Evolutionary conservation across 2,329 filamentous ascomycete genomes (phyloP).

Genomic region (Ophiocordyceps sinensis): DNA sequence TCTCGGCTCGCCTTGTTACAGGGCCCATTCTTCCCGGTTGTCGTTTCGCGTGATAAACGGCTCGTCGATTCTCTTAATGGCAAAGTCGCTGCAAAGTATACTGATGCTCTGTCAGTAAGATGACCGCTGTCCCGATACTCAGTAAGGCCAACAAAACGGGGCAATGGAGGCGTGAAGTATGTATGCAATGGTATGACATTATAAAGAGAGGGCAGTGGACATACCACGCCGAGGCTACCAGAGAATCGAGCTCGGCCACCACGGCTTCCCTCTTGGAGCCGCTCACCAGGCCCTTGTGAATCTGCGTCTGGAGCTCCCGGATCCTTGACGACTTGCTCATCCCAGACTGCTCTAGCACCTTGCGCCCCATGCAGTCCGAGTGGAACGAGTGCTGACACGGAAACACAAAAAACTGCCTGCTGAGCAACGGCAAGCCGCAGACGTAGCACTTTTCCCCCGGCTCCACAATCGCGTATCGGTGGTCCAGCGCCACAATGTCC

Average conservation of each 20-base stretch:
- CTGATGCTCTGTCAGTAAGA: constrained; percentile 27
- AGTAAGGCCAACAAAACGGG: too few species aligned
- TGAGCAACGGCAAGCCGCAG: constrained; percentile 73
- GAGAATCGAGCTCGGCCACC: constrained; percentile 76
- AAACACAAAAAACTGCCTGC: constrained; percentile 93
- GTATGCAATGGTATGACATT: too few species aligned
- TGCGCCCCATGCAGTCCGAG: constrained; percentile 78
- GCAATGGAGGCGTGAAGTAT: too few species aligned
- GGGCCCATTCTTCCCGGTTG: constrained; percentile 65
- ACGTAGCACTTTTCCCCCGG: constrained; percentile 89
- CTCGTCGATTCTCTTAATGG: constrained; percentile 87
- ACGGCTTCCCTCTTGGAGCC: constrained; percentile 66
- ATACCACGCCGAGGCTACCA: constrained; percentile 82
- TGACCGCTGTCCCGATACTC: too few species aligned
- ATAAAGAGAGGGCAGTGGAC: constrained; percentile 6
- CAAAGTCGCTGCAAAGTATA: constrained; percentile 87
- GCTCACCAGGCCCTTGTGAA: constrained; percentile 59
- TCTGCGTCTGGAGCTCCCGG: constrained; percentile 68
- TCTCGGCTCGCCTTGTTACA: constrained; percentile 20
- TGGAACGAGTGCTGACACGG: constrained; percentile 98
- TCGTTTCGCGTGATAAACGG: constrained; percentile 70
- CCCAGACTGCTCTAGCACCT: constrained; percentile 71
- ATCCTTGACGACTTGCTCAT: constrained; percentile 66
- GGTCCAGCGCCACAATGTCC: constrained; percentile 74
- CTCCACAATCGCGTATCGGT: constrained; percentile 89